Evolutionary conservation across 78 protist species (phyloP), one percentile per base, ranked within the genome.

Genomic region (Pelomyxa schiedti): DNA sequence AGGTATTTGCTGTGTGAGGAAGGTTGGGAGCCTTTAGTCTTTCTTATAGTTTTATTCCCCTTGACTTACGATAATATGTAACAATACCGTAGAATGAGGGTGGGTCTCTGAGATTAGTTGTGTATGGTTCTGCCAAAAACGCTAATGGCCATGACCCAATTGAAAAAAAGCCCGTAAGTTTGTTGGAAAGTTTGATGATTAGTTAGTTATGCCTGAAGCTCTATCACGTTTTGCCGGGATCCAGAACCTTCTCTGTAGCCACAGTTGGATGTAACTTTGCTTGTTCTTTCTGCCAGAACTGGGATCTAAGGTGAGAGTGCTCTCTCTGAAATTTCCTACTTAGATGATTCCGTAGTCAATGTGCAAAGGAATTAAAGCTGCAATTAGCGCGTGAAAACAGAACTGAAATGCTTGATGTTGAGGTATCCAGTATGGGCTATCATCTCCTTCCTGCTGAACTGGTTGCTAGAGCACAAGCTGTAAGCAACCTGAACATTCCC

Each of bases 261-360:
- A 72, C 58, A 1, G 1, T 53, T 26, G 88, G 88, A 7, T 84
- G 88, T 70, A 84, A 84, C 70, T 66, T 78, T 2, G 1, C 29
- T 9, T 84, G 88, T 53, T 3, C 65, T 5, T 84, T 84, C 66
- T 84, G 88, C 7, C 88, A 84, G 70, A 73, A 73, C 68, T 74
- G 77, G 66, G 36, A 74, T 24, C 4, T 52, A 7, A 16, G 64
- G 35, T 4, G 30, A 38, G 4, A 16, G 39, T 6, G 1, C 58
- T 24, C 32, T 16, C 16, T 16, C 58, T 16, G 58, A 47, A 16
- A 16, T 16, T 47, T 47, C 58, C 58, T 47, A 24, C 58, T 47
- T 47, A 16, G 16, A 24, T 47, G 58, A 16, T 24, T 47, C 58
- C 58, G n/a, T n/a, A 47, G 58, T 16, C 58, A 47, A 16, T 47